Base-by-base conservation (phyloP, 108 stramenopile genomes). In the Pseudonitzschia multistriata region DNA sequence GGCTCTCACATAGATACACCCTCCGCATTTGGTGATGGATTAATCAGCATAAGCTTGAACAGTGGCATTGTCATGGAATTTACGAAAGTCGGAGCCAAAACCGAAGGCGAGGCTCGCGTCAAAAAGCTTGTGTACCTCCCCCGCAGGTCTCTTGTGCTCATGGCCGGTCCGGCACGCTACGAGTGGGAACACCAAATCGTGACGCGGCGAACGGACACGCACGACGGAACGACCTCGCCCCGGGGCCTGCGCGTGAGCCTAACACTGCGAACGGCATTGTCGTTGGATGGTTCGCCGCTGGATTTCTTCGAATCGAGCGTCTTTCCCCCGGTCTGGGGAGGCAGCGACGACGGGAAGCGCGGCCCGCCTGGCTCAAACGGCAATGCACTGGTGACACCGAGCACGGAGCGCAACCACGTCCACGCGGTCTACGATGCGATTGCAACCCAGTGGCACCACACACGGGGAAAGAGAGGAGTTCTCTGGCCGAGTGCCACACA, bases 361-460 rank as follows among this genome's bases (percentile, higher is more conserved):
- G 40, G 27, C 34, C 31, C 36, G n/a, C 55, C 49, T 1, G 3
- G n/a, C 25, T 30, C n/a, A n/a, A 21, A 25, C 17, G 56, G 53
- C 34, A 52, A 30, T 40, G 52, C 64, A 30, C 52, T 93, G 19
- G 67, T 70, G 15, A 96, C 95, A 17, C 96, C 96, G 5, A 79
- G 47, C 1, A 91, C 94, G 7, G 98, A 98, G 79, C 64, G 82
- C 71, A 82, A 92, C 68, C 96, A 97, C 71, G 98, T 99, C 0
- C 91, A 95, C 69, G 88, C 87, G 13, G 97, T 99, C 0, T 99
- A 99, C 57, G 92, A 98, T 79, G 96, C 96, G 31, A 96, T 98
- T 68, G 97, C 98, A 13, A 91, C 91, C 11, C 97, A 99, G 79
- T 96, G 97, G 96, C 92, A 96, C 68, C 96, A 96, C 64, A 99